phyloP scores from a whole-genome alignment of 2,329 filamentous ascomycete species.

The Sordariomycetes sp. region DNA sequence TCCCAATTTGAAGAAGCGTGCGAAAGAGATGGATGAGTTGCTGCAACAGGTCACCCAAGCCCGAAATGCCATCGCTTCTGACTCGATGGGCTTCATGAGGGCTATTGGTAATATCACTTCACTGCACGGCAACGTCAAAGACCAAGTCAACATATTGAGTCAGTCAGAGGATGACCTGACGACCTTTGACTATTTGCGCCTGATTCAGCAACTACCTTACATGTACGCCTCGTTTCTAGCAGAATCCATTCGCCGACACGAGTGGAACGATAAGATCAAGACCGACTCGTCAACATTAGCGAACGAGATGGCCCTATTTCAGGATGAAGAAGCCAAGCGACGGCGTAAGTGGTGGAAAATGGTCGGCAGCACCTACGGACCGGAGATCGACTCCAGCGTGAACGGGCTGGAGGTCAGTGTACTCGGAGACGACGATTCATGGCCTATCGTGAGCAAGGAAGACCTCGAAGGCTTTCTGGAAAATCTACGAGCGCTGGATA shows the following conservation, averaged over 20 bases:
- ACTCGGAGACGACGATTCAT: slow-evolving; percentile 66
- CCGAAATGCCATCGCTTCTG: slow-evolving; percentile 58
- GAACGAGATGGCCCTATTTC: slow-evolving; percentile 86
- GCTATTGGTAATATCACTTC: slow-evolving; percentile 73
- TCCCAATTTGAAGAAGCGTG: slow-evolving; percentile 46
- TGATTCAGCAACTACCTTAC: slow-evolving; percentile 75
- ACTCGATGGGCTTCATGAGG: slow-evolving; percentile 68
- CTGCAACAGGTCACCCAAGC: slow-evolving; percentile 50
- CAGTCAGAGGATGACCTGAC: slow-evolving; percentile 67
- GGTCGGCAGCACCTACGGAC: slow-evolving; percentile 66
- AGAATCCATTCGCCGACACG: slow-evolving; percentile 75
- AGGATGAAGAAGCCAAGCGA: slow-evolving; percentile 85
- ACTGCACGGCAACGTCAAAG: slow-evolving; percentile 61
- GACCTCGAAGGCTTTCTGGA: slow-evolving; percentile 70
- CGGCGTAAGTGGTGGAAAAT: slow-evolving; percentile 85
- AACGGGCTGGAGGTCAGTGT: slow-evolving; percentile 79
- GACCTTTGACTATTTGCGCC: slow-evolving; percentile 70
- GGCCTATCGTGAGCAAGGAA: slow-evolving; percentile 68
- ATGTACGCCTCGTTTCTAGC: slow-evolving; percentile 84
- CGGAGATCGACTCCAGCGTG: slow-evolving; percentile 58
- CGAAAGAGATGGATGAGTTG: slow-evolving; percentile 53
- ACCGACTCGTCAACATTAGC: slow-evolving; percentile 78
- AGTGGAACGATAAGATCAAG: slow-evolving; percentile 89
- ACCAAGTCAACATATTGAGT: slow-evolving; percentile 61
- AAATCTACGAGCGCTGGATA: slow-evolving; percentile 53